Percentiles rank a stretch among this genome's conserved stretches.
phyloP scores from a whole-genome alignment of 768 basidiomycete species.

The Phlegmacium glaucopus region DNA sequence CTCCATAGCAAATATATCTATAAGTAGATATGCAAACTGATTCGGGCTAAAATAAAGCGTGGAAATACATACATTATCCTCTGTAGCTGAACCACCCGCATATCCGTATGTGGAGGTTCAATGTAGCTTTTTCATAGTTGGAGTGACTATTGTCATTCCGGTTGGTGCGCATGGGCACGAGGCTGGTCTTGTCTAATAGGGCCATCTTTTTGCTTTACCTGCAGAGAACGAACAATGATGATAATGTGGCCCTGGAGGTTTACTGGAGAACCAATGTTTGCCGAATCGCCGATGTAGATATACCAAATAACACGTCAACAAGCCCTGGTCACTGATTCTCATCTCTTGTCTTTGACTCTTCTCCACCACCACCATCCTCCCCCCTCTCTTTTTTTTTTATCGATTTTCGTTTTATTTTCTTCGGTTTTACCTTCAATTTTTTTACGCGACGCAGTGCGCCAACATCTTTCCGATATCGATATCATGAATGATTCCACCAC shows the following conservation, averaged over 20 bases:
- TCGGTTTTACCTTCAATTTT: neutral
- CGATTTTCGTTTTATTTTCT: neutral
- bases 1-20: too few species aligned
- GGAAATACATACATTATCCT: too few species aligned
- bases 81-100: too few species aligned
- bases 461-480: neutral
- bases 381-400: neutral
- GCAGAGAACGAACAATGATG: neutral
- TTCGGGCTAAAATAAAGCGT: too few species aligned
- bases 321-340: constrained; percentile 9
- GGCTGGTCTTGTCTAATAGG: too few species aligned
- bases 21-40: too few species aligned
- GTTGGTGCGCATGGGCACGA: too few species aligned
- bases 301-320: constrained; percentile 37
- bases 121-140: too few species aligned
- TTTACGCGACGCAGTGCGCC: neutral
- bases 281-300: neutral
- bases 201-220: too few species aligned
- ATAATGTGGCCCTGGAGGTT: neutral
- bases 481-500: constrained; percentile 15
- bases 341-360: constrained; percentile 2
- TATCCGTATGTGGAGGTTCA: too few species aligned
- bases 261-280: neutral
- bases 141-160: too few species aligned
- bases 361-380: neutral